Evolutionary conservation across 2,329 filamentous ascomycete species (phyloP).

Genomic region (Amauroascus niger): DNA sequence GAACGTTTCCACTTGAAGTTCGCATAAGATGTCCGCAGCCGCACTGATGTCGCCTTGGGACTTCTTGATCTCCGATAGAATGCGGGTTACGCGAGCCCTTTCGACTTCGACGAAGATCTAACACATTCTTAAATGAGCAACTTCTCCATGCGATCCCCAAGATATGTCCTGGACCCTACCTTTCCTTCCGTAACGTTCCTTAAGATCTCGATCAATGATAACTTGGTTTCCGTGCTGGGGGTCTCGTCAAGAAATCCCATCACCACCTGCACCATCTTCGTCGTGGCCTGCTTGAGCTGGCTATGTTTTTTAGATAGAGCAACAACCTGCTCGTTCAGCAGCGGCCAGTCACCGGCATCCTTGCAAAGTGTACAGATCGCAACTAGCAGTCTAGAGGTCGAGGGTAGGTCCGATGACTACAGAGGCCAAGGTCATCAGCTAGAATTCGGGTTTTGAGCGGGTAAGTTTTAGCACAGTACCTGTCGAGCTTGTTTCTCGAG

Average conservation of each 20-base stretch:
- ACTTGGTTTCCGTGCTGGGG: slow-evolving; percentile 74
- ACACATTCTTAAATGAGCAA: background rate
- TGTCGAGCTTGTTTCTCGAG: slow-evolving; percentile 97
- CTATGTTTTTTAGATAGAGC: slow-evolving; percentile 98
- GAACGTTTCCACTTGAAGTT: slow-evolving; percentile 97
- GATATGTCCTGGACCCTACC: slow-evolving; percentile 35
- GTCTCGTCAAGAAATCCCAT: slow-evolving; percentile 85
- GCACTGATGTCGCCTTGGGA: slow-evolving; percentile 82
- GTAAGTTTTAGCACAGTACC: slow-evolving; percentile 41
- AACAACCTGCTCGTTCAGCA: slow-evolving; percentile 93
- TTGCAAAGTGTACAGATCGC: slow-evolving; percentile 91
- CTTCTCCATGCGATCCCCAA: slow-evolving; percentile 6
- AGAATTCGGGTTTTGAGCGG: background rate
- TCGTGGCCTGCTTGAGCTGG: slow-evolving; percentile 97
- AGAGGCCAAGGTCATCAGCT: slow-evolving; percentile 15
- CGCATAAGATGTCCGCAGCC: slow-evolving; percentile 86
- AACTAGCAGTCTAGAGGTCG: slow-evolving; percentile 79
- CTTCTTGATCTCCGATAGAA: slow-evolving; percentile 96
- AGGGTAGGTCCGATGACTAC: slow-evolving; percentile 88
- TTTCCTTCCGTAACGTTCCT: slow-evolving; percentile 97
- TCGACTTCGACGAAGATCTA: slow-evolving; percentile 98
- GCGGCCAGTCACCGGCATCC: slow-evolving; percentile 79
- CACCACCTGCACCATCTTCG: slow-evolving; percentile 96
- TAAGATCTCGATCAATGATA: slow-evolving; percentile 87
- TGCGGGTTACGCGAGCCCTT: slow-evolving; percentile 86